Base-by-base conservation (phyloP, 345 rosid species). In the Euclidium syriacum region DNA sequence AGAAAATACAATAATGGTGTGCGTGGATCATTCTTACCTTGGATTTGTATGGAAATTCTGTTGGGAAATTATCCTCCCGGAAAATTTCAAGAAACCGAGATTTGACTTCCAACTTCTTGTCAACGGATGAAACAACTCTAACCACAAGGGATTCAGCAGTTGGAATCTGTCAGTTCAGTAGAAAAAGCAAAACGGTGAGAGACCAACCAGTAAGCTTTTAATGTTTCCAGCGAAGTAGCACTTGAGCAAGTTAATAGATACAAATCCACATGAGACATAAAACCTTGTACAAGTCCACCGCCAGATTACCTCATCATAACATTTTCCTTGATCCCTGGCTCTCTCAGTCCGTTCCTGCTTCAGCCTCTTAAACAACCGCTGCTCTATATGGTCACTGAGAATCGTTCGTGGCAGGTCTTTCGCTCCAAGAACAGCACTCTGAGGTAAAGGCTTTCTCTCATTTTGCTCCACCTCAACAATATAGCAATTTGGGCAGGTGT, bases 51-150 rank as follows among this genome's bases (percentile, higher is more conserved):
- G 97, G 92, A 62, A 87, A 95, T 58, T 95, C 97, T 16, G 78
- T 73, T 5, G 97, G 96, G 64, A 85, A 90, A 80, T 88, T 86
- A 67, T 90, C 92, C 52, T 87, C 96, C 41, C 71, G 85, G 71
- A 86, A 95, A 46, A 90, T 90, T 73, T 95, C 99, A 78, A 90
- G 91, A 75, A 90, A 90, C 48, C 96, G 85, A 46, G 79, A 90
- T 78, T 95, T 95, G 73, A 95, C 99, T 75, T 94, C 99, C 77
- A 94, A 68, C 79, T 90, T 94, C 73, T 94, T 94, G 82, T 94
- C 97, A 70, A 90, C 99, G 4, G 99, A 94, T 60, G 96, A 90
- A 83, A 94, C 99, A 72, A 94, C 99, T 74, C 99, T 82, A 52
- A 94, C 53, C 42, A 88, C 99, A 71, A 94, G 96, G 49, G 97